Evolutionary conservation across 352 stramenopile genomes (phyloP).

Genomic region (Globisporangium mamillatum): DNA sequence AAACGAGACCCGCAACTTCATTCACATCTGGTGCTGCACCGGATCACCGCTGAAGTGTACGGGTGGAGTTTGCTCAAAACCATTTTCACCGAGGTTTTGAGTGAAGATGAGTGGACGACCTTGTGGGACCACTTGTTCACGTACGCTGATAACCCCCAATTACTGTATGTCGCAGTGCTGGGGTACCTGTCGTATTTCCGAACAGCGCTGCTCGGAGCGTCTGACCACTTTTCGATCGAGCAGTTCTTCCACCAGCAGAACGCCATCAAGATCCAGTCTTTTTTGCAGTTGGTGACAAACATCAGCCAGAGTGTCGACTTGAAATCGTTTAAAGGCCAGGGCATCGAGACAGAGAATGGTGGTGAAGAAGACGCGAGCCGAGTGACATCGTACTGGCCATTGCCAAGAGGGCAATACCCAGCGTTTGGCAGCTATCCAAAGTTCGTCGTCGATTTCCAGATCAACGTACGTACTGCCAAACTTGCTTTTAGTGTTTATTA

Average conservation of each 20-base stretch:
- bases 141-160: slow-evolving; percentile 53
- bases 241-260: slow-evolving; percentile 88
- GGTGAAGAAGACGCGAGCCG: neutral
- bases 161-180: slow-evolving; percentile 64
- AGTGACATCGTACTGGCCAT: slow-evolving; percentile 40
- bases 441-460: slow-evolving; percentile 84
- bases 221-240: slow-evolving; percentile 62
- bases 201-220: slow-evolving; percentile 47
- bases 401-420: slow-evolving; percentile 72
- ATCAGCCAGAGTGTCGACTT: slow-evolving; percentile 39
- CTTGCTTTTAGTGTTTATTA: neutral
- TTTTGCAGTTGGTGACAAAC: slow-evolving; percentile 67
- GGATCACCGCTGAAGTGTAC: slow-evolving; percentile 61
- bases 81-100: slow-evolving; percentile 88
- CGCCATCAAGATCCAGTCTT: slow-evolving; percentile 67
- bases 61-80: slow-evolving; percentile 86
- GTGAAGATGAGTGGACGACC: slow-evolving; percentile 83
- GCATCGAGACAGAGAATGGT: slow-evolving; percentile 6
- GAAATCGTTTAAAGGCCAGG: slow-evolving; percentile 22
- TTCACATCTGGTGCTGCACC: slow-evolving; percentile 71
- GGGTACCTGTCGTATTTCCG: slow-evolving; percentile 76
- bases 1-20: slow-evolving; percentile 65
- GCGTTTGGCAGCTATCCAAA: slow-evolving; percentile 75
- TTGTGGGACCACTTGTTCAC: slow-evolving; percentile 89
- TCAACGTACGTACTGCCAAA: slow-evolving; percentile 47